These are phyloP conservation scores for Fraxinus velutina DNA, from an alignment of 305 asterid species.

Conservation along the genomic window DNA sequence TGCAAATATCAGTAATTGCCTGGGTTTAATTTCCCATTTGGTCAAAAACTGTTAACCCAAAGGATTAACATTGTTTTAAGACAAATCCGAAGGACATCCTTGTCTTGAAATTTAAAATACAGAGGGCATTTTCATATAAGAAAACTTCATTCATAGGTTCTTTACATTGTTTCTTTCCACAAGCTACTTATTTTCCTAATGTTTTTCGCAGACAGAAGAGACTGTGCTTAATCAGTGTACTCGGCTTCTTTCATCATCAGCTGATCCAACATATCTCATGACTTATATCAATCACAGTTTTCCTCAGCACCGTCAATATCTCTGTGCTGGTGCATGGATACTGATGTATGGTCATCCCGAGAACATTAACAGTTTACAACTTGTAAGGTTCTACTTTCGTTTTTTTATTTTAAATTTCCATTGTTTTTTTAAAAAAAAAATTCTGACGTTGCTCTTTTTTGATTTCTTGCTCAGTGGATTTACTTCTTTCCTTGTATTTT, in stretches of 20 bases:
- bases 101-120: not conserved
- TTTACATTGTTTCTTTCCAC: not conserved
- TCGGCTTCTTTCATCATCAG: conserved; percentile 83
- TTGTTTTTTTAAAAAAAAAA: not conserved
- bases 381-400: conserved; percentile 47
- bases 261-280: conserved; percentile 75
- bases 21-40: not conserved
- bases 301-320: conserved; percentile 81
- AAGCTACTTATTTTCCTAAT: conserved; percentile 16
- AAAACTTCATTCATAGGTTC: not conserved
- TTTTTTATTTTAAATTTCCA: not conserved
- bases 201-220: conserved; percentile 72
- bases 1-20: not conserved
- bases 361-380: conserved; percentile 79
- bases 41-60: not conserved
- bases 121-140: not conserved
- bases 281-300: conserved; percentile 85
- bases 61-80: not conserved
- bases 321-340: conserved; percentile 97
- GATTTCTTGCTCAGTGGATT: not conserved
- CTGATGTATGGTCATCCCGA: conserved; percentile 90
- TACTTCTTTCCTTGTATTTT: conserved; percentile 13
- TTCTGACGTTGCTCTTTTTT: not conserved
- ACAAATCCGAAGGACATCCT: not conserved
- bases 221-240: conserved; percentile 90